Percentiles rank a stretch among this genome's conserved stretches.
Conservation (phyloP, 306 rosid genomes). For the Cicer chorassanicum region DNA sequence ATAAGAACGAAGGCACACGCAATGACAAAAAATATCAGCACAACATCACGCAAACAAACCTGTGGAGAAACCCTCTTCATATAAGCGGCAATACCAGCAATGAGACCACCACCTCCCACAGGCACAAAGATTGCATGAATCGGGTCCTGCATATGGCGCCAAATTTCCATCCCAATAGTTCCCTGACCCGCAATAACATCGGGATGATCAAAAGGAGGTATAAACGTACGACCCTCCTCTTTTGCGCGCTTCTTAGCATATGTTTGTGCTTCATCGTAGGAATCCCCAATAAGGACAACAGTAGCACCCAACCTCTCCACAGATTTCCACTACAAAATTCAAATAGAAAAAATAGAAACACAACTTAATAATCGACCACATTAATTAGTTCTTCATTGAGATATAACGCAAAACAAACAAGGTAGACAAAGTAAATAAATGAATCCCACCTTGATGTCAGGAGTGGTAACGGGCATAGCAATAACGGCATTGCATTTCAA, state of each 20-base stretch:
- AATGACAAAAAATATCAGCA: constrained; percentile 6
- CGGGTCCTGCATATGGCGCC: constrained; percentile 70
- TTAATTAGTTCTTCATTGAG: background rate
- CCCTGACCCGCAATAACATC: constrained; percentile 97
- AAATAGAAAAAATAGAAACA: constrained; percentile 15
- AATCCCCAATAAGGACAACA: constrained; percentile 87
- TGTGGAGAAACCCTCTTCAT: constrained; percentile 90
- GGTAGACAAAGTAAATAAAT: background rate
- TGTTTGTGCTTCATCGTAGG: constrained; percentile 92
- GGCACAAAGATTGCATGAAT: constrained; percentile 94
- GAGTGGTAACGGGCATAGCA: constrained; percentile 91
- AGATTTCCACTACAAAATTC: constrained; percentile 72
- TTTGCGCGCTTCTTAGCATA: constrained; percentile 75
- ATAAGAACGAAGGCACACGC: background rate
- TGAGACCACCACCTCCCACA: constrained; percentile 96
- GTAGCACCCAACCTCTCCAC: constrained; percentile 85
- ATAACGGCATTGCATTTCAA: constrained; percentile 78
- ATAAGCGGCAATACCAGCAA: constrained; percentile 97
- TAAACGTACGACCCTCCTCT: constrained; percentile 76
- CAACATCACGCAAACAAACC: constrained; percentile 54
- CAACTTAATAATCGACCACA: constrained; percentile 12
- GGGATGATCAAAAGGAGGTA: constrained; percentile 96
- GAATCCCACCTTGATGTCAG: constrained; percentile 78
- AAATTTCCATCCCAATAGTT: constrained; percentile 92
- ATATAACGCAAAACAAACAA: constrained; percentile 3